Evolutionary conservation across 345 rosid genomes (phyloP).

Genomic region (Clausena lansium): DNA sequence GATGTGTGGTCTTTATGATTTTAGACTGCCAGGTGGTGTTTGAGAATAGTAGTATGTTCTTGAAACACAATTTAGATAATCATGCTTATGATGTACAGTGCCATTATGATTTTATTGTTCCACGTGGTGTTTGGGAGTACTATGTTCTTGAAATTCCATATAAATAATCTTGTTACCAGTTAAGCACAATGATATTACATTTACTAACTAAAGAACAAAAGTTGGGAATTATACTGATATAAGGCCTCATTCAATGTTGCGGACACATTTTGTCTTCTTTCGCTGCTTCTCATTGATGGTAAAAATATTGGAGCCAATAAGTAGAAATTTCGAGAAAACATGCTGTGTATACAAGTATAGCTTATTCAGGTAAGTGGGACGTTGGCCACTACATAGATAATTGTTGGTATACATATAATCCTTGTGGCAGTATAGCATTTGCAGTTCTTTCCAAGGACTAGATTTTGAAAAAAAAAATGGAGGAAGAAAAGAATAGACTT

Average conservation of each 20-base stretch:
- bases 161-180: not conserved
- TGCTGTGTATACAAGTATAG: not conserved
- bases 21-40: not conserved
- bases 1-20: too few species aligned
- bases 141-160: not conserved
- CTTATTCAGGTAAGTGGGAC: not conserved
- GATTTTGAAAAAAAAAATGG: not conserved
- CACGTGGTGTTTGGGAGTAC: not conserved
- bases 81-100: not conserved
- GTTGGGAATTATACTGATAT: not conserved
- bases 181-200: not conserved
- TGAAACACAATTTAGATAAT: not conserved
- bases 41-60: not conserved
- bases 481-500: not conserved
- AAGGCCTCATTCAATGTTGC: not conserved
- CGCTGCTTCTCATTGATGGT: not conserved
- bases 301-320: not conserved
- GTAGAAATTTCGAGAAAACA: not conserved
- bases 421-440: not conserved
- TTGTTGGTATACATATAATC: not conserved
- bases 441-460: not conserved
- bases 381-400: not conserved
- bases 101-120: not conserved
- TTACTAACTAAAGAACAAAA: not conserved
- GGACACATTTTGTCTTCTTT: not conserved